A percentile compares a stretch with the other conserved stretches of the same genome.
Conservation (phyloP, 176 grass and related monocot genomes). For the Oryza meyeriana region DNA sequence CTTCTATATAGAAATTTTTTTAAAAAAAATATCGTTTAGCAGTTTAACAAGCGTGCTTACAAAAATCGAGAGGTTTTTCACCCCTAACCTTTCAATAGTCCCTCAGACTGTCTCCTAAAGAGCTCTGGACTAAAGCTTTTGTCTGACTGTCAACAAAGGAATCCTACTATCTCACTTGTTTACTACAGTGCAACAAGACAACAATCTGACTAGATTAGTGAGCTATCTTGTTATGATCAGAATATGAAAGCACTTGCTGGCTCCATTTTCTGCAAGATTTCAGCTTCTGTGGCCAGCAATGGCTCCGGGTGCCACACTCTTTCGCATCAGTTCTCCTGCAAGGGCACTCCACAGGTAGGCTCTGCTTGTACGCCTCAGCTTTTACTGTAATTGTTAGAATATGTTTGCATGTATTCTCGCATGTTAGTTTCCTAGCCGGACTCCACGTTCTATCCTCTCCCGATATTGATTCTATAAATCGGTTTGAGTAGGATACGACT, state of each 20-base stretch:
- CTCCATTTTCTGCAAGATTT: not conserved
- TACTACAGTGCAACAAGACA: not conserved
- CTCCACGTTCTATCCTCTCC: too few relatives aligned
- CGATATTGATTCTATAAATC: too few relatives aligned
- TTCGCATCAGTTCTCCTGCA: constrained; percentile 28
- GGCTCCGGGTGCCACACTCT: constrained; percentile 20
- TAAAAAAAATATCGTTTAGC: too few relatives aligned
- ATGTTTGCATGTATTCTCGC: too few relatives aligned
- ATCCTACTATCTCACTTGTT: not conserved
- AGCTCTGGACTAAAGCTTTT: not conserved
- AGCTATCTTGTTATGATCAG: not conserved
- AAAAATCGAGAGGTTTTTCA: too few relatives aligned
- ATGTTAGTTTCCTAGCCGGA: too few relatives aligned
- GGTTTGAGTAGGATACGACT: too few relatives aligned
- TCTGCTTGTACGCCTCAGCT: constrained; percentile 15
- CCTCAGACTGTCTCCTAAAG: not conserved
- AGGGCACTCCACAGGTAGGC: not conserved
- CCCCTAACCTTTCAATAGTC: too few relatives aligned
- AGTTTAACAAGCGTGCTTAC: too few relatives aligned
- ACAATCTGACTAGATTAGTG: not conserved
- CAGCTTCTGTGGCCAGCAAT: constrained; percentile 9
- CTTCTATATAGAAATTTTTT: too few relatives aligned
- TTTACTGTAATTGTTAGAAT: not conserved
- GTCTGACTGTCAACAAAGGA: constrained; percentile 4
- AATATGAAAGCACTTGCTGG: not conserved